Evolutionary conservation across 805 yeast species (phyloP), one percentile per base, ranked within the genome.

Genomic region (Schizosaccharomyces cryophilus): DNA sequence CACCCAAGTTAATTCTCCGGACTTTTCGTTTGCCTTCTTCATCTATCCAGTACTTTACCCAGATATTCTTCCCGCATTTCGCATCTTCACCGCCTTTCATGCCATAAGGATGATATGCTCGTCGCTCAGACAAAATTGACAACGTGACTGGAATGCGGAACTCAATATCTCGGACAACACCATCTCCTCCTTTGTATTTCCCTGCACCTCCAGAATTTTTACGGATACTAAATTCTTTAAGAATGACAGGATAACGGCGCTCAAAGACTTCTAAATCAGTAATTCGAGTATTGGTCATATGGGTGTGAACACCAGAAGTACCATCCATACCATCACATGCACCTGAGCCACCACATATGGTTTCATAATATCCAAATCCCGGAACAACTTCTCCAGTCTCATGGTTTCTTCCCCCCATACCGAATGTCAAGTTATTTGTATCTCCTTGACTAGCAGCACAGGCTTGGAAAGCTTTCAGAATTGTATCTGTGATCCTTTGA

Each of bases 401-500:
- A 62, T 70, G 73, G 62, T 78, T 77, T 13, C 21, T 35, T 58
- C 87, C 90, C 64, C 83, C 86, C 31, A 78, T 80, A 29, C 96
- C 96, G 74, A 89, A 90, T 0, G 96, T 89, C 66, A 90, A 80
- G 72, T 90, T 93, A 72, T 93, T 90, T 70, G 30, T 42, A 63
- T 93, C 88, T 54, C 96, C 96, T 72, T 90, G 97, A 0, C 96
- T 88, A 65, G 88, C 96, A 1, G 96, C 96, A 74, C 87, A 85
- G 4, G 88, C 87, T 63, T 79, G 77, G 69, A 93, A 88, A 0
- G 97, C 93, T 66, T 83, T 83, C 67, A 90, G 75, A 51, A 93
- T 80, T 1, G 85, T 90, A 71, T 89, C 96, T 0, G 95, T 88
- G 58, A 93, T 81, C 66, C 96, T 78, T 71, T 93, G 97, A 1